A percentile compares a stretch with the other conserved stretches of the same genome.
phyloP scores from a whole-genome alignment of 1,284 basidiomycete genomes.

The Cryptococcus sp. region DNA sequence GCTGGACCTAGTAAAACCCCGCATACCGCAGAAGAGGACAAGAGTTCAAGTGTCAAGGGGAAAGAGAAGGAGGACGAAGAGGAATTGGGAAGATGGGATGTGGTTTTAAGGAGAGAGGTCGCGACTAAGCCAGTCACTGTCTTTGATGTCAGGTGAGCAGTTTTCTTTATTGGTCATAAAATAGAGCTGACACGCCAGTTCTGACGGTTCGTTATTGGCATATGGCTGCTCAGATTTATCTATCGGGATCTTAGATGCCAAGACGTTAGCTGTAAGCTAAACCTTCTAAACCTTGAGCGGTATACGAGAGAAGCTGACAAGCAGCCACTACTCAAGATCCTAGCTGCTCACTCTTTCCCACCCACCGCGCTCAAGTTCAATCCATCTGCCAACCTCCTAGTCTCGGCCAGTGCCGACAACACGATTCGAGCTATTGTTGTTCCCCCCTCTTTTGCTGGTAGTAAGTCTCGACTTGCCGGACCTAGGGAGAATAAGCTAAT shows the following conservation, averaged over 20 bases:
- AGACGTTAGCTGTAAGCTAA: conserved; percentile 67
- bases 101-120: conserved; percentile 50
- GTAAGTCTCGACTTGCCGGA: conserved; percentile 22
- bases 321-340: conserved; percentile 78
- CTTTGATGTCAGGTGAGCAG: conserved; percentile 72
- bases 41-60: conserved; percentile 56
- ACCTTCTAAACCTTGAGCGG: no score
- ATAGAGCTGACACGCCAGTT: conserved; percentile 49
- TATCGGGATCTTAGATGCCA: conserved; percentile 77
- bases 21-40: conserved; percentile 16
- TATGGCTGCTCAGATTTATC: conserved; percentile 84
- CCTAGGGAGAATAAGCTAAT: background rate
- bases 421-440: conserved; percentile 75
- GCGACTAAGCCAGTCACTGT: conserved; percentile 75
- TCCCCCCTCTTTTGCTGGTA: conserved; percentile 51
- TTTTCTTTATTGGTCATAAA: background rate
- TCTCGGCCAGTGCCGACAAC: conserved; percentile 89
- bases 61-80: conserved; percentile 18
- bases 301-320: background rate
- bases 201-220: conserved; percentile 74
- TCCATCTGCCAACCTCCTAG: conserved; percentile 71
- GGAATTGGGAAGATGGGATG: conserved; percentile 46
- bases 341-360: conserved; percentile 93
- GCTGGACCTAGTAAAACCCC: conserved; percentile 21
- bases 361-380: conserved; percentile 86